phyloP scores from a whole-genome alignment of 192 early-diverging fungal genomes.

The Podochytrium sp. region DNA sequence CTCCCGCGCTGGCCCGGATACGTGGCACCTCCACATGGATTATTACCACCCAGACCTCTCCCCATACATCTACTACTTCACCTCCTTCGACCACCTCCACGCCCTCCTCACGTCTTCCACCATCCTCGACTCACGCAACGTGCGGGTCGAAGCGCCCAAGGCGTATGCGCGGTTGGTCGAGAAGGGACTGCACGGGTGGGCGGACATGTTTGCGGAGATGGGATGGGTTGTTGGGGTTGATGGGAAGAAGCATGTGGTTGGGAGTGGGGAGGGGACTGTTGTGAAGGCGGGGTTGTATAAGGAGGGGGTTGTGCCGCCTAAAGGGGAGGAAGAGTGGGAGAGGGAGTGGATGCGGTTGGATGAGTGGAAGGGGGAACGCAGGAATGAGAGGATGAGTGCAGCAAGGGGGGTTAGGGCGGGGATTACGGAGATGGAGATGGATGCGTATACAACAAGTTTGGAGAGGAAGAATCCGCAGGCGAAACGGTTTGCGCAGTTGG shows the following conservation, averaged over 20 bases:
- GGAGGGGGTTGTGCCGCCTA: background rate
- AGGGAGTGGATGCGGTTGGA: background rate
- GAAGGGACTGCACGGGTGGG: slow-evolving; percentile 22
- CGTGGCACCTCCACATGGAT: slow-evolving; percentile 27
- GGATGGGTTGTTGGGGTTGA: slow-evolving; percentile 17
- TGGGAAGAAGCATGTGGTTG: background rate
- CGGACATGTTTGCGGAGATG: slow-evolving; percentile 25
- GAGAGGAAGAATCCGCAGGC: slow-evolving; percentile 19
- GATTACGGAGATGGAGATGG: slow-evolving; percentile 18
- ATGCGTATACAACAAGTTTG: slow-evolving; percentile 15
- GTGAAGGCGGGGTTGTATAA: background rate
- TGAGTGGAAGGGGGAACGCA: background rate
- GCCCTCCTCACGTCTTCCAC: slow-evolving; percentile 4
- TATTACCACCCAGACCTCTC: slow-evolving; percentile 22
- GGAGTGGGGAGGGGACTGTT: background rate
- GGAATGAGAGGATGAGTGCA: background rate
- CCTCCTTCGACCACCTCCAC: slow-evolving; percentile 16
- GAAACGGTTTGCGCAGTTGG: slow-evolving; percentile 1
- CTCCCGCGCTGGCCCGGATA: slow-evolving; percentile 25
- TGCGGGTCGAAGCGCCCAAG: slow-evolving; percentile 8
- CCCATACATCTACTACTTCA: slow-evolving; percentile 27
- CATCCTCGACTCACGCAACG: slow-evolving; percentile 18
- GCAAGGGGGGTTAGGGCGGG: background rate
- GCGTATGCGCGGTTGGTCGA: slow-evolving; percentile 13
- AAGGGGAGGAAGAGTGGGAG: slow-evolving; percentile 5